These are phyloP conservation scores for Persicaria tinctoria DNA, from an alignment of 148 eudicot genomes.

Conservation along the genomic window DNA sequence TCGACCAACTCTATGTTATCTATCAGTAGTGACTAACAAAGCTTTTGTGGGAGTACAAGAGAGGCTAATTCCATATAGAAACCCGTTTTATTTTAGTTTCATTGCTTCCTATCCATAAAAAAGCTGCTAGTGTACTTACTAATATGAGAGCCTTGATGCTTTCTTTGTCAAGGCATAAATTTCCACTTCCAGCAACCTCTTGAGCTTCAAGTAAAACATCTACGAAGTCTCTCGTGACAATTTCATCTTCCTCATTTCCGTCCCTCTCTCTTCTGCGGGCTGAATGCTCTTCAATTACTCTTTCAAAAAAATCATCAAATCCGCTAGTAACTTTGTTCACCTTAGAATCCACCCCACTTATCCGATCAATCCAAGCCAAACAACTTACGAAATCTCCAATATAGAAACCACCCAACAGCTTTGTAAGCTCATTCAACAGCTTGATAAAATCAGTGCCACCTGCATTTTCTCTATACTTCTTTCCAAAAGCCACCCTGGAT, in stretches of 20 bases:
- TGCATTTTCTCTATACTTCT: constrained; percentile 21
- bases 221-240: constrained; percentile 24
- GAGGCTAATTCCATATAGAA: neutral
- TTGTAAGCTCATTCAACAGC: neutral
- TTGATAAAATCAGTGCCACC: neutral
- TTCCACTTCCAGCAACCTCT: constrained; percentile 17
- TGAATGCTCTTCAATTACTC: constrained; percentile 24
- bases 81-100: neutral
- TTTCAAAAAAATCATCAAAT: constrained; percentile 25
- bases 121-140: constrained; percentile 15
- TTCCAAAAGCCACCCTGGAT: constrained; percentile 38
- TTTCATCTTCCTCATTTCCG: neutral
- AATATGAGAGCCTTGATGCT: constrained; percentile 28
- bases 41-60: too few species aligned
- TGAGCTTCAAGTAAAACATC: constrained; percentile 31
- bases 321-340: constrained; percentile 19
- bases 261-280: neutral
- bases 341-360: constrained; percentile 22
- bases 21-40: too few species aligned
- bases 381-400: constrained; percentile 32
- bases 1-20: too few species aligned
- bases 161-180: constrained; percentile 19
- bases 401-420: constrained; percentile 9
- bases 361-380: constrained; percentile 24
- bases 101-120: neutral